Conservation (phyloP, 345 rosid genomes). For the Euphorbia peplus region DNA sequence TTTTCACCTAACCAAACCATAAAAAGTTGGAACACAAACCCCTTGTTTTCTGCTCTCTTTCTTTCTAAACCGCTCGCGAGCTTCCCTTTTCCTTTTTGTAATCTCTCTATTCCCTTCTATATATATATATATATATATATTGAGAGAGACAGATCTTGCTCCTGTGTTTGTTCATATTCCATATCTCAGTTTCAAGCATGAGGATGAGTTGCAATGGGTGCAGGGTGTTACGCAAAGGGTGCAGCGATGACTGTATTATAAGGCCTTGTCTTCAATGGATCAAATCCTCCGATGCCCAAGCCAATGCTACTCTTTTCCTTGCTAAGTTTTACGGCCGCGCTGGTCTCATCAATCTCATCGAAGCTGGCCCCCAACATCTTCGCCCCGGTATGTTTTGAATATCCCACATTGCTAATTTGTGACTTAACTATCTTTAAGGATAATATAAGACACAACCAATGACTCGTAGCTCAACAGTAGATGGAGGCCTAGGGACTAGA, state of each 20-base stretch:
- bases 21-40: constrained; percentile 18
- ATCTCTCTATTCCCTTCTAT: neutral
- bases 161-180: neutral
- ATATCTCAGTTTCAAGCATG: neutral
- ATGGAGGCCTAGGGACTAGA: no score
- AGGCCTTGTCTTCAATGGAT: constrained; percentile 30
- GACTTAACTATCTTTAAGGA: no score
- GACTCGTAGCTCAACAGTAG: no score
- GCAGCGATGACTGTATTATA: constrained; percentile 22
- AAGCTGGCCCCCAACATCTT: constrained; percentile 21
- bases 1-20: constrained; percentile 19
- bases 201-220: constrained; percentile 33
- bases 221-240: constrained; percentile 28
- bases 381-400: constrained; percentile 31
- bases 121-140: neutral
- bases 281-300: constrained; percentile 24
- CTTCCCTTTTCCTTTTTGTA: constrained; percentile 1
- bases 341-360: constrained; percentile 27
- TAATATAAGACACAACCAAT: no score
- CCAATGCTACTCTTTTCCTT: constrained; percentile 32
- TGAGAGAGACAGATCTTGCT: neutral
- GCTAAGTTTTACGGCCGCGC: constrained; percentile 33
- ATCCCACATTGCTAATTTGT: no score
- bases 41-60: constrained; percentile 25
- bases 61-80: constrained; percentile 27